These are phyloP conservation scores for Yarrowia osloensis DNA, from an alignment of 805 yeast species.

Conservation along the genomic window DNA sequence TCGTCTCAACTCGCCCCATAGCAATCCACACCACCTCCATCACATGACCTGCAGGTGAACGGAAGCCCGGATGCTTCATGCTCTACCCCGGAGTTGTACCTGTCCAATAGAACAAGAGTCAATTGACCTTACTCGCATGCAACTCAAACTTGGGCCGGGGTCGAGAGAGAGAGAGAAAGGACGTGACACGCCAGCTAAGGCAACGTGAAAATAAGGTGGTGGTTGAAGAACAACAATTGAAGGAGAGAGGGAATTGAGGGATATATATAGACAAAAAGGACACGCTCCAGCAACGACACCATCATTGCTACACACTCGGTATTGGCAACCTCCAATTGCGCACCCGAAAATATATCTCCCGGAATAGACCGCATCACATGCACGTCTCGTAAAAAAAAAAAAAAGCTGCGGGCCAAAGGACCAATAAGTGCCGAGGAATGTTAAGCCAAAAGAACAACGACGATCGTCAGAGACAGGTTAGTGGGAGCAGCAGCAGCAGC, in stretches of 20 bases:
- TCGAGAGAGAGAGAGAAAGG: neutral
- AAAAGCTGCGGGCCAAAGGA: conserved; percentile 14
- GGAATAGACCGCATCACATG: neutral
- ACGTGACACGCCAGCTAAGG: no score
- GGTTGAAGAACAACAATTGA: no score
- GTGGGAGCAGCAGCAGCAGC: neutral
- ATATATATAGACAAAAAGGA: no score
- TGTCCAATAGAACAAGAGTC: conserved; percentile 17
- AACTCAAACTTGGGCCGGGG: conserved; percentile 21
- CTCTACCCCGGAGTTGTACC: conserved; percentile 29
- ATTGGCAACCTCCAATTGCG: no score
- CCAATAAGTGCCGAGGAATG: conserved; percentile 25
- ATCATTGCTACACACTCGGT: neutral
- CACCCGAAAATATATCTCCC: neutral
- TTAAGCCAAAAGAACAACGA: neutral
- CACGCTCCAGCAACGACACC: neutral
- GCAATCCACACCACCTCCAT: no score
- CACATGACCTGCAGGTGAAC: no score
- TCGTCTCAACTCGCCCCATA: no score
- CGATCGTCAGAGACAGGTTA: neutral
- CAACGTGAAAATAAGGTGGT: neutral
- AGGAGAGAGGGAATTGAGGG: neutral
- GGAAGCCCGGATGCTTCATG: neutral
- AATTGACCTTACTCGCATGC: conserved; percentile 11
- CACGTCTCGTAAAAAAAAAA: neutral